Evolutionary conservation across 202 grass and related monocot genomes (phyloP), one percentile per base, ranked within the genome.

Genomic region (Zoysia matrella): DNA sequence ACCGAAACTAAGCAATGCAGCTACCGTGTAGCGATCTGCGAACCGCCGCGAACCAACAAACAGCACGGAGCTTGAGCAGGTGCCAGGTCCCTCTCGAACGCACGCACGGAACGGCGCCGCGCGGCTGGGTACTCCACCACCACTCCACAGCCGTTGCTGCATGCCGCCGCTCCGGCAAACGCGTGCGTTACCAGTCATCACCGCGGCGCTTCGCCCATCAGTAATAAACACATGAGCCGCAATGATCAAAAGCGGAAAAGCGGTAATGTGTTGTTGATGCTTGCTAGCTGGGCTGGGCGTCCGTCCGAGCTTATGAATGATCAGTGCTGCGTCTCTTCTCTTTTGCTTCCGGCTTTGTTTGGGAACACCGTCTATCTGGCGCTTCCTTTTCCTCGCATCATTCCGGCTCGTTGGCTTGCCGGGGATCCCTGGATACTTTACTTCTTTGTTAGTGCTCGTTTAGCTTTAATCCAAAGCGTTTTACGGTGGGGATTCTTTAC

Each of bases 401-500:
- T 69, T 69, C 56, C 54, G 13, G 8, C 73, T 70, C 42, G 70
- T 55, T 77, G 74, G 4, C 55, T 22, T n/a, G 51, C 2, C 40
- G 49, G 45, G 85, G 75, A 61, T 84, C 80, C 48, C 16, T 16
- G 13, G 2, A 55, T 74, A 22, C 85, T 74, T 79, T 61, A 7
- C 52, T 41, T 14, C 70, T 84, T 88, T 83, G n/a, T 51, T 79
- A 73, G 85, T 79, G 74, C 72, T 57, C 14, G 65, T 8, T 83
- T 83, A 83, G 52, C 74, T 88, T 88, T 88, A 83, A 65, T 79
- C 80, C n/a, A 88, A 83, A 83, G 85, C n/a, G 58, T 72, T 49
- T 65, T 60, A 45, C 40, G 41, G 64, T 66, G 12, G 64, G 41
- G 64, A 66, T 66, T 41, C 41, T 9, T 65, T 45, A 42, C 64